Conservation (phyloP, 768 basidiomycete genomes). For the Russula sp. region DNA sequence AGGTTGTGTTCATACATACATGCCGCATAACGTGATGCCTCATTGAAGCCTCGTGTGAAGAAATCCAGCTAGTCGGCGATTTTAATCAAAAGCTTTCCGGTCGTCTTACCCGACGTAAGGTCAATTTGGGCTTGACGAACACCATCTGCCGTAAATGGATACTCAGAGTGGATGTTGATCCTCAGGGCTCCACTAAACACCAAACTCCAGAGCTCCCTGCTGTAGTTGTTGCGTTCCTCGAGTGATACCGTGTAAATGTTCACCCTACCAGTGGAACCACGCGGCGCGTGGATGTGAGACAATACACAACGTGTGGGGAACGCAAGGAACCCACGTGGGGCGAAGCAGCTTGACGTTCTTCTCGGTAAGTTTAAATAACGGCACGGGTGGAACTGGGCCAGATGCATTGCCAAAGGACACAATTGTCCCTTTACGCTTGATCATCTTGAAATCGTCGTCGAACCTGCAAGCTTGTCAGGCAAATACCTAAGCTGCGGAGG, state of each 20-base stretch:
- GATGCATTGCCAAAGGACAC: slow-evolving; percentile 92
- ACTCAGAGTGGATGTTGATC: slow-evolving; percentile 65
- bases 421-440: slow-evolving; percentile 82
- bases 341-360: slow-evolving; percentile 79
- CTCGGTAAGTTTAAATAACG: slow-evolving; percentile 60
- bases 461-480: slow-evolving; percentile 40
- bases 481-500: background rate
- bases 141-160: slow-evolving; percentile 78
- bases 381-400: slow-evolving; percentile 70
- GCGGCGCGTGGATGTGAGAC: background rate
- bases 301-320: background rate
- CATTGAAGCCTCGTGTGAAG: slow-evolving; percentile 37
- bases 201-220: slow-evolving; percentile 53
- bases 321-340: slow-evolving; percentile 50
- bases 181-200: slow-evolving; percentile 54
- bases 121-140: slow-evolving; percentile 71
- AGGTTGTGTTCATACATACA: slow-evolving; percentile 27
- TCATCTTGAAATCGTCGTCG: slow-evolving; percentile 73
- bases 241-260: slow-evolving; percentile 65
- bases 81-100: slow-evolving; percentile 82
- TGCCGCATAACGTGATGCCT: slow-evolving; percentile 40
- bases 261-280: slow-evolving; percentile 38
- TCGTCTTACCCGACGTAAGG: slow-evolving; percentile 66
- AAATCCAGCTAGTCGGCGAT: slow-evolving; percentile 29
- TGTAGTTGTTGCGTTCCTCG: slow-evolving; percentile 65